Percentiles rank a stretch among this genome's conserved stretches.
Conservation (phyloP, 306 rosid species). For the Lupinus albus region DNA sequence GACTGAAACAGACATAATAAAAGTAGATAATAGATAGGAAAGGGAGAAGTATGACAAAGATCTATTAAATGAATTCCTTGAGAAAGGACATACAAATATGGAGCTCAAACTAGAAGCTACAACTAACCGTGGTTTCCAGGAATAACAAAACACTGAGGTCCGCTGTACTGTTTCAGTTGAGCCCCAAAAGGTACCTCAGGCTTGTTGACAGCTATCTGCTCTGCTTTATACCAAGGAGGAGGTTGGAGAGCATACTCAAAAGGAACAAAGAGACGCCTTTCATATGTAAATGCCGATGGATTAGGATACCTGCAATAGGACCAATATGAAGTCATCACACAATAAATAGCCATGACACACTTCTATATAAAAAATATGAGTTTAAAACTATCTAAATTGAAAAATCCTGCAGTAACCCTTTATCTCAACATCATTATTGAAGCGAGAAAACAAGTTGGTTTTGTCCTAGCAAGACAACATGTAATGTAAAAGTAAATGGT, state of each 20-base stretch:
- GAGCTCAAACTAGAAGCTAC: constrained; percentile 13
- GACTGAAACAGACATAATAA: constrained; percentile 27
- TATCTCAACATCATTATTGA: neutral
- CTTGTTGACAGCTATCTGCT: constrained; percentile 78
- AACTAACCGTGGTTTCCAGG: constrained; percentile 97
- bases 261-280: constrained; percentile 85
- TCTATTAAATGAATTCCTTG: constrained; percentile 22
- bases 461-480: neutral
- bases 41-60: neutral
- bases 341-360: constrained; percentile 18
- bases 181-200: constrained; percentile 79
- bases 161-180: constrained; percentile 68
- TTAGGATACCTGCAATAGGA: constrained; percentile 79
- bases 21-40: constrained; percentile 21
- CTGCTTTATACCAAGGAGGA: constrained; percentile 78
- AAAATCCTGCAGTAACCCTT: neutral
- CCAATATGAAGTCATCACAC: constrained; percentile 2
- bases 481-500: constrained; percentile 3
- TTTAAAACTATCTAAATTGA: neutral
- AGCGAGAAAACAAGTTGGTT: neutral
- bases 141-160: constrained; percentile 93
- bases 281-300: constrained; percentile 89
- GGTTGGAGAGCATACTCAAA: constrained; percentile 97
- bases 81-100: constrained; percentile 25
- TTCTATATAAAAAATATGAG: neutral